phyloP scores from a whole-genome alignment of 2,329 filamentous ascomycete genomes.

The Dendrostoma leiphaemia region DNA sequence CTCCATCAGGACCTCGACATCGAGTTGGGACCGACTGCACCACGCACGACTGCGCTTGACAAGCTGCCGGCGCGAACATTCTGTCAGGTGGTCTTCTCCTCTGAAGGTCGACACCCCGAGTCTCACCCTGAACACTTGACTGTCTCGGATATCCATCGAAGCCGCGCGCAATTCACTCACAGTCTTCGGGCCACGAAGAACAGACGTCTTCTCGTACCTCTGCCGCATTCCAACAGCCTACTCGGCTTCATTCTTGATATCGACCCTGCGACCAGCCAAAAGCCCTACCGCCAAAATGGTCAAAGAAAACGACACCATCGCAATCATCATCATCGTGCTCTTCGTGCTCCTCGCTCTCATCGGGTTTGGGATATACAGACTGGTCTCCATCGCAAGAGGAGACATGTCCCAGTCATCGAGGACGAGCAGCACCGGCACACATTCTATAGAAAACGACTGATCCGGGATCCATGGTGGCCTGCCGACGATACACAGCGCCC shows the following conservation, averaged over 20 bases:
- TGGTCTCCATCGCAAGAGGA: constrained; percentile 51
- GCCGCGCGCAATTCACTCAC: background rate
- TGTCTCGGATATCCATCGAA: no score
- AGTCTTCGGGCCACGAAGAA: no score
- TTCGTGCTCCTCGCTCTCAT: constrained; percentile 61
- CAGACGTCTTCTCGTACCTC: constrained; percentile 10
- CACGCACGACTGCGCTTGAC: no score
- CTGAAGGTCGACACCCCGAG: no score
- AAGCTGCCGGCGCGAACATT: no score
- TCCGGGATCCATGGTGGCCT: background rate
- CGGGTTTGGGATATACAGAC: constrained; percentile 61
- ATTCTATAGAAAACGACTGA: constrained; percentile 10
- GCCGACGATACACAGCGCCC: no score
- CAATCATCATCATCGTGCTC: constrained; percentile 66
- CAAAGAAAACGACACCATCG: constrained; percentile 66
- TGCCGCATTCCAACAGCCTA: constrained; percentile 1
- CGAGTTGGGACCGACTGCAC: no score
- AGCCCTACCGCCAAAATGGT: constrained; percentile 43
- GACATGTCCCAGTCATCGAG: constrained; percentile 38
- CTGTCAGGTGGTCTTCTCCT: no score
- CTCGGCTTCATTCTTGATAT: no score
- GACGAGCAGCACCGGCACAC: constrained; percentile 15
- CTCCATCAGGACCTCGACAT: no score
- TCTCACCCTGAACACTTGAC: no score
- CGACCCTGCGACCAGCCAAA: background rate